Base-by-base conservation (phyloP, 768 basidiomycete genomes). In the Harrya chromipes region DNA sequence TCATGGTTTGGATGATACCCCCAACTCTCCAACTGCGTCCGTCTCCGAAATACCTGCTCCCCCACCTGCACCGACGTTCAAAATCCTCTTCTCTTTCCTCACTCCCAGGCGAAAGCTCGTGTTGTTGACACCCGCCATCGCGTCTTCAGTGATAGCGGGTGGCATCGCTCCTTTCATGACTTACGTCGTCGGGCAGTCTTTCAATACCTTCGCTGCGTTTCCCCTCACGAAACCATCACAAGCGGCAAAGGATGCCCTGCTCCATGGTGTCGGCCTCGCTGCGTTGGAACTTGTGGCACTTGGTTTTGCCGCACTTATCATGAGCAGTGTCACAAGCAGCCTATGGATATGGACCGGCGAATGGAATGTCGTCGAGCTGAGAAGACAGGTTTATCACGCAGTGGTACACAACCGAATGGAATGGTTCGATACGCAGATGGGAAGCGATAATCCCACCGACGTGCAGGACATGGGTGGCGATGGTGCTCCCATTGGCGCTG, bases 311-410 rank as follows among this genome's bases (percentile, higher is more conserved):
- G 80, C 85, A 1, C 72, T 97, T 24, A 65, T 79, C 2, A 72
- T 93, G 48, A 88, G 87, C 61, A 88, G 87, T 55, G 57, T 87
- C 50, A 90, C 87, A 2, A 83, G 84, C 41, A 76, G 75, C 23
- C 67, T 95, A 10, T 98, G 95, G 95, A 89, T 93, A 40, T 82
- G 84, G 73, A 81, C 85, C 6, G 93, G 91, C 4, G 95, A 97
- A 66, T 73, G 81, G 49, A 90, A 91, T 54, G 82, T 84, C 7
- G 71, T 83, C 56, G 75, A 77, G 8, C 68, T 97, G 17, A 72
- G 94, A 52, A 74, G 76, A 59, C 71, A 72, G 41, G 85, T 94
- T 6, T 95, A 89, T 62, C 60, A 65, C 4, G 79, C 83, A 2
- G 80, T 97, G 23, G 77, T 81, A 14, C 62, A 61, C 20, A 86